Percentiles rank a stretch among this genome's conserved stretches.
Conservation (phyloP, 257 asterid species). For the Solanum appendiculatum region DNA sequence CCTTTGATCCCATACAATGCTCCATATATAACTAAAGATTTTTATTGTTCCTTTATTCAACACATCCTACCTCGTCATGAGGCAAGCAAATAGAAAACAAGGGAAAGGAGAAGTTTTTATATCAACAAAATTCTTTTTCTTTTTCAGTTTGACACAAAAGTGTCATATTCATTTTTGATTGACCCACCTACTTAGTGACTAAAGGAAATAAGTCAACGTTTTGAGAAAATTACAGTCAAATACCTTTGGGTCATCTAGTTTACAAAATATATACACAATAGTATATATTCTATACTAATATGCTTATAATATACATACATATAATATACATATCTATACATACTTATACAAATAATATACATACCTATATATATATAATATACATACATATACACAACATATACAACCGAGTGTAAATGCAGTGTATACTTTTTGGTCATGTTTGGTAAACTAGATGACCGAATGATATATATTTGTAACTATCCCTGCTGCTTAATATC, state of each 20-base stretch:
- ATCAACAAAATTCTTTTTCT: neutral
- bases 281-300: neutral
- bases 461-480: neutral
- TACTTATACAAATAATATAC: neutral
- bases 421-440: neutral
- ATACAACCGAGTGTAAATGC: neutral
- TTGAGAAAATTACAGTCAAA: neutral
- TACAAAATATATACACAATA: neutral
- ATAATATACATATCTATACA: neutral
- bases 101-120: neutral
- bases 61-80: neutral
- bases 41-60: neutral
- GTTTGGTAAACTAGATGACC: neutral
- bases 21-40: neutral
- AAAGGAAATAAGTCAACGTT: neutral
- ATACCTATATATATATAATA: neutral
- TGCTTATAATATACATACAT: neutral
- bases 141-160: neutral
- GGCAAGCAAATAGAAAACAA: neutral
- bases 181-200: neutral
- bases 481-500: neutral
- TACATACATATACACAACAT: neutral
- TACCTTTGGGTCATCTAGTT: neutral
- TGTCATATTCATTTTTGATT: neutral
- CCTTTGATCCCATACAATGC: neutral